These are phyloP conservation scores for Phytophthora megakarya DNA, from an alignment of 352 stramenopile species.

Conservation along the genomic window DNA sequence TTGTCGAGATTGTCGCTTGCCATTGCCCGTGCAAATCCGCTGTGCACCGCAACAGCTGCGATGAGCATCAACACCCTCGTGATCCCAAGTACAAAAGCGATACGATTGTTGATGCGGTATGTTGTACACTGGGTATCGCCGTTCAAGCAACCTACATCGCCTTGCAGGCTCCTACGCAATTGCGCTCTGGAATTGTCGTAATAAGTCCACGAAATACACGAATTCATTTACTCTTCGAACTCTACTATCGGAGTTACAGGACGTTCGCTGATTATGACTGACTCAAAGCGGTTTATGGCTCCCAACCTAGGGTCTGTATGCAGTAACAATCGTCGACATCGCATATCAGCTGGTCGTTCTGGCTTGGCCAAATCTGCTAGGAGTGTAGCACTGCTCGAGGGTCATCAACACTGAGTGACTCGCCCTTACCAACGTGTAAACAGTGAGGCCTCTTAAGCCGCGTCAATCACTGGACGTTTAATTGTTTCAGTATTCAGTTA, in stretches of 20 bases:
- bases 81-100: conserved; percentile 2
- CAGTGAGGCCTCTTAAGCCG: not conserved
- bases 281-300: too few relatives aligned
- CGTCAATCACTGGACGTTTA: not conserved
- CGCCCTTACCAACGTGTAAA: conserved; percentile 1
- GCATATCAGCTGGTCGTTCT: not conserved
- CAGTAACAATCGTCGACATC: not conserved
- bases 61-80: not conserved
- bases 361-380: not conserved
- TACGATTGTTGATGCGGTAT: conserved; percentile 1
- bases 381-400: not conserved
- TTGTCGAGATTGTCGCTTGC: not conserved
- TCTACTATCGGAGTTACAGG: too few relatives aligned
- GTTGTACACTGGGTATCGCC: not conserved
- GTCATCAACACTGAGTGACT: conserved; percentile 5
- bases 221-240: not conserved
- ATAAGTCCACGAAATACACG: too few relatives aligned
- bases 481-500: not conserved
- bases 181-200: too few relatives aligned
- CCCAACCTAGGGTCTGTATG: not conserved
- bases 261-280: too few relatives aligned
- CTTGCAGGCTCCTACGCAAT: too few relatives aligned
- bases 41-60: not conserved
- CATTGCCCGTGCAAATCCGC: not conserved
- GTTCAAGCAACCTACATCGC: not conserved